Conservation (phyloP, 2,329 filamentous ascomycete genomes). For the Ilyonectria mors-panacis region DNA sequence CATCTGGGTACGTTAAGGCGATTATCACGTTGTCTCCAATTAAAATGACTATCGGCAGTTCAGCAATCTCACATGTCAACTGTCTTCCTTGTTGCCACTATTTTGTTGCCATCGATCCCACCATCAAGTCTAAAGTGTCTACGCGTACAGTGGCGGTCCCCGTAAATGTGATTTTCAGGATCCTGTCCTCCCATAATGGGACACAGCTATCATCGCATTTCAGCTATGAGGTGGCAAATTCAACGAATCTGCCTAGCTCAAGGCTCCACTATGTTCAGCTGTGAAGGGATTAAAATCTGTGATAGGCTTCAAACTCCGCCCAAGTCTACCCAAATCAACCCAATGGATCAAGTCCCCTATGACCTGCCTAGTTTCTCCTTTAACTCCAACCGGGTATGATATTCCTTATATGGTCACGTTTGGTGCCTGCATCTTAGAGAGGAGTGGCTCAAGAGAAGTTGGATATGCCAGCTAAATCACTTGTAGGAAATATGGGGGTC, state of each 20-base stretch:
- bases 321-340: not conserved
- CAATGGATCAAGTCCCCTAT: not conserved
- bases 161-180: not conserved
- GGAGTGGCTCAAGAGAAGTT: not conserved
- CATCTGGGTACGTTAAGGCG: not conserved
- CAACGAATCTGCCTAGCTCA: not conserved
- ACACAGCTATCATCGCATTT: not conserved
- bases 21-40: not conserved
- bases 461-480: not conserved
- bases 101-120: constrained; percentile 1
- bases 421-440: not conserved
- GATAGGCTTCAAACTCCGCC: not conserved
- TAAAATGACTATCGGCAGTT: too few relatives aligned
- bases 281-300: not conserved
- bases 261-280: not conserved
- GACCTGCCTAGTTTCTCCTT: not conserved
- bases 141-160: not conserved
- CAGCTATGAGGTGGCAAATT: not conserved
- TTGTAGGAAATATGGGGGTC: not conserved
- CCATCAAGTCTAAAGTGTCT: not conserved
- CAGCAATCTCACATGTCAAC: not conserved
- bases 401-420: not conserved
- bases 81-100: not conserved
- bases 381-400: not conserved
- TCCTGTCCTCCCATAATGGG: not conserved